Evolutionary conservation across 768 basidiomycete species (phyloP), one percentile per base, ranked within the genome.

Genomic region (Xanthoconium purpureum): DNA sequence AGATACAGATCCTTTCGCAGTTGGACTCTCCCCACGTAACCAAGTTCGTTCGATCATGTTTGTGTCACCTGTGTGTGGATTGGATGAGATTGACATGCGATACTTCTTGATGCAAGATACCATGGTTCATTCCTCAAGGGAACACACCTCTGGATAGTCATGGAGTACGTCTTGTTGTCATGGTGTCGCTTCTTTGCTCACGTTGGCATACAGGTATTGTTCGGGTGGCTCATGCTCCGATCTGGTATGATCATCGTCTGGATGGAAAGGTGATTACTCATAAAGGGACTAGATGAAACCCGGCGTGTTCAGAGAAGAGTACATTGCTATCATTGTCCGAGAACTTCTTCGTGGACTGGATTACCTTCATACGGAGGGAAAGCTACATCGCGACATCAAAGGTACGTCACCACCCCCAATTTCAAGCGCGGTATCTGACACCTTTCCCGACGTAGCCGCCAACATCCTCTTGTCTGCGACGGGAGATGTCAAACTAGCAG

Each of bases 301-400:
- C 2, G 97, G 97, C 13, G 90, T 94, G 4, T 98, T 99, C 73
- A 81, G 92, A 60, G 97, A 99, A 77, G 97, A 99, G 68, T 98
- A 99, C 66, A 98, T 99, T 62, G 97, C 96, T 8, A 98, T 98
- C 70, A 90, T 99, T 63, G 84, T 93, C 45, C 84, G 91, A 47
- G 97, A 99, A 73, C 80, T 99, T 12, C 79, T 98, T 38, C 84
- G 84, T 42, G 97, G 97, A 38, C 78, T 99, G 46, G 95, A 98
- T 51, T 99, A 99, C 71, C 82, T 99, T 48, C 97, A 99, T 66
- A 84, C 82, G 11, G 95, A 98, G 72, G 94, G 94, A 18, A 99
- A 98, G 72, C 82, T 99, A 50, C 97, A 99, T 70, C 85, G 97
- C n/a, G 97, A 99, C 73, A 98, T 99, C 69, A 99, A 99, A 81